Base-by-base conservation (phyloP, 2,329 filamentous ascomycete species). In the Venturia pyrina region DNA sequence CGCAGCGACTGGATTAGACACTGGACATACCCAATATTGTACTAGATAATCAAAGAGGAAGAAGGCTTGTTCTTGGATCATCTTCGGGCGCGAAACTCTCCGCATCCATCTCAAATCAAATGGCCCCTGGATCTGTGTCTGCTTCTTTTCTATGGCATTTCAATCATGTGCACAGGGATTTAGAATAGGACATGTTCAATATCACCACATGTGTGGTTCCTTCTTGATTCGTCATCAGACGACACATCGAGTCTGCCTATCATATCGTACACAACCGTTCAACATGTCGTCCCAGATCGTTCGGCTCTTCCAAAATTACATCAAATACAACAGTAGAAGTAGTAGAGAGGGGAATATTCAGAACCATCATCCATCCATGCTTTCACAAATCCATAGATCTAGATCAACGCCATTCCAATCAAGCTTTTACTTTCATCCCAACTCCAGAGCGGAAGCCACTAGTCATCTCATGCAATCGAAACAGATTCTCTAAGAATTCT, bases 401-500 rank as follows among this genome's bases (percentile, higher is more conserved):
- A n/a, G 11, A 37, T 59, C 32, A 59, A 59, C 53, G 53, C 53
- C 53, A 21, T n/a, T 59, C 53, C 53, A 28, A 28, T 28, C 28
- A 17, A 59, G 32, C 53, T n/a, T 59, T 59, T 59, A 11, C 28
- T n/a, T 37, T n/a, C 32, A 11, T 59, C 28, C 53, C 19, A 37
- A 59, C 32, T 59, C 53, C 53, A 3, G 32, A 59, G 53, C 24
- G 21, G 21, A 53, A 28, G 13, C 13, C 13, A 28, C 11, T 24
- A 28, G 21, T 5, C 48, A 21, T 32, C 21, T 24, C 21, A 53
- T 28, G 24, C 24, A 15, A 53, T 28, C 21, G 44, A n/a, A n/a
- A 8, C 11, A 21, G 15, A 13, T 1, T 15, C 1, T 37, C 71
- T 77, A 81, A 57, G 79, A 76, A 80, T 95, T 96, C 85, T 95